Evolutionary conservation across 768 basidiomycete species (phyloP).

Genomic region (Lentinus brumalis): DNA sequence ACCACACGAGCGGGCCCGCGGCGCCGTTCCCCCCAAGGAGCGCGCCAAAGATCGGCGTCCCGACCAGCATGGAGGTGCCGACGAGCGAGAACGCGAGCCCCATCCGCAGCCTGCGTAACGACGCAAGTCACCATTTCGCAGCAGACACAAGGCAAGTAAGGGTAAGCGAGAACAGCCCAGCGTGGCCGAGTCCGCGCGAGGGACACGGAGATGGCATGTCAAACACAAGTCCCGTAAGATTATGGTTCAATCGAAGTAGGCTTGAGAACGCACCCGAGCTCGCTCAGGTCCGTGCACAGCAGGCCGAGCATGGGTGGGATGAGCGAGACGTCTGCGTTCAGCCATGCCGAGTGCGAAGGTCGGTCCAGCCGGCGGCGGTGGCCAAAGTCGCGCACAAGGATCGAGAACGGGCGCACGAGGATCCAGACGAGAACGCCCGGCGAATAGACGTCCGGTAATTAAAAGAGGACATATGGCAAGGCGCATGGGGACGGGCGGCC

Average conservation of each 20-base stretch:
- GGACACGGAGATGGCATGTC: background rate
- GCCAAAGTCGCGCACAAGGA: too few species aligned
- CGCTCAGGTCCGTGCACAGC: constrained; percentile 22
- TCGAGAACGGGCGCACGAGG: background rate
- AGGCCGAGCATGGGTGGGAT: constrained; percentile 24
- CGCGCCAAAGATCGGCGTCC: constrained; percentile 28
- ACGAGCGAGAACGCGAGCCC: constrained; percentile 25
- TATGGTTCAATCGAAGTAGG: background rate
- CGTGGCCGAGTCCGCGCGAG: background rate
- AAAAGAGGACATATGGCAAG: background rate
- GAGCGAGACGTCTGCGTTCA: constrained; percentile 23
- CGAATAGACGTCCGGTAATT: background rate
- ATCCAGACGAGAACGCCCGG: background rate
- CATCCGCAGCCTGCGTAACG: constrained; percentile 22
- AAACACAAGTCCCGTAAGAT: background rate
- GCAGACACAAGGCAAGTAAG: too few species aligned
- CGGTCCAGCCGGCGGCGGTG: too few species aligned
- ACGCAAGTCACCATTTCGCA: too few species aligned
- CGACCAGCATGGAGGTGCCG: constrained; percentile 24
- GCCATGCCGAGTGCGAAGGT: background rate
- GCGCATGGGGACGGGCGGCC: background rate
- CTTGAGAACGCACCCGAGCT: constrained; percentile 22
- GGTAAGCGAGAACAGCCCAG: too few species aligned
- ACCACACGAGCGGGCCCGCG: constrained; percentile 18
- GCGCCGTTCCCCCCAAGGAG: constrained; percentile 16